Conservation (phyloP, 1,284 basidiomycete genomes). For the Wolfiporia cocos region DNA sequence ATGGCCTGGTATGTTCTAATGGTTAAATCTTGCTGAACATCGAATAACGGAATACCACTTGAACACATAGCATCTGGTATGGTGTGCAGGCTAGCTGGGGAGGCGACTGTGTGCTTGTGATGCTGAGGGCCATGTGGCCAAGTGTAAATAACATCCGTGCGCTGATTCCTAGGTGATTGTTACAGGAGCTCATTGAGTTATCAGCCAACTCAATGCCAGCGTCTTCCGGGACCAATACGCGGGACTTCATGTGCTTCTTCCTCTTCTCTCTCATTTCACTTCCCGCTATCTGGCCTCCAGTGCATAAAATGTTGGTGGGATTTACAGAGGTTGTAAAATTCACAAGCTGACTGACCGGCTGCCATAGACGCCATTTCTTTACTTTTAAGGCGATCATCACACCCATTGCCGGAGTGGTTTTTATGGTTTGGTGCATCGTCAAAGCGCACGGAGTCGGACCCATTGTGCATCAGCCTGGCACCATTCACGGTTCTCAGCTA, state of each 20-base stretch:
- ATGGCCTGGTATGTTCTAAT: conserved; percentile 78
- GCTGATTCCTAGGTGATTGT: conserved; percentile 21
- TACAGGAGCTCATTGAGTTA: conserved; percentile 3
- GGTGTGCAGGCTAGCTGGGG: conserved; percentile 81
- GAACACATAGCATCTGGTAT: conserved; percentile 55
- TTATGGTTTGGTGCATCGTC: conserved; percentile 79
- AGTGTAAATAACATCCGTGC: conserved; percentile 63
- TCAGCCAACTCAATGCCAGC: conserved; percentile 62
- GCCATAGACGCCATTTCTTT: conserved; percentile 68
- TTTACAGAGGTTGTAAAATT: too few species aligned
- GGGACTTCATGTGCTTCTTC: conserved; percentile 79
- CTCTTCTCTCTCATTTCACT: conserved; percentile 82
- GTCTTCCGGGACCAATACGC: conserved; percentile 66
- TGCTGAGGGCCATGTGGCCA: conserved; percentile 71
- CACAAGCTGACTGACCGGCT: too few species aligned
- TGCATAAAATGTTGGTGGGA: conserved; percentile 73
- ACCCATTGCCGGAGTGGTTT: conserved; percentile 67
- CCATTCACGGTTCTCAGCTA: conserved; percentile 62
- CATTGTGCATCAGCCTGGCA: conserved; percentile 66
- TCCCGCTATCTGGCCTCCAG: conserved; percentile 76
- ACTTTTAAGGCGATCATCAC: conserved; percentile 73
- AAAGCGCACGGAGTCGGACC: conserved; percentile 79
- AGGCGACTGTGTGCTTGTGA: conserved; percentile 68
- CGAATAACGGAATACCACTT: not conserved
- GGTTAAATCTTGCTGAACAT: conserved; percentile 1